Percentiles rank a stretch among this genome's conserved stretches.
Evolutionary conservation across 2,329 filamentous ascomycete genomes (phyloP).

Genomic region (Corniculantispora saksenae): DNA sequence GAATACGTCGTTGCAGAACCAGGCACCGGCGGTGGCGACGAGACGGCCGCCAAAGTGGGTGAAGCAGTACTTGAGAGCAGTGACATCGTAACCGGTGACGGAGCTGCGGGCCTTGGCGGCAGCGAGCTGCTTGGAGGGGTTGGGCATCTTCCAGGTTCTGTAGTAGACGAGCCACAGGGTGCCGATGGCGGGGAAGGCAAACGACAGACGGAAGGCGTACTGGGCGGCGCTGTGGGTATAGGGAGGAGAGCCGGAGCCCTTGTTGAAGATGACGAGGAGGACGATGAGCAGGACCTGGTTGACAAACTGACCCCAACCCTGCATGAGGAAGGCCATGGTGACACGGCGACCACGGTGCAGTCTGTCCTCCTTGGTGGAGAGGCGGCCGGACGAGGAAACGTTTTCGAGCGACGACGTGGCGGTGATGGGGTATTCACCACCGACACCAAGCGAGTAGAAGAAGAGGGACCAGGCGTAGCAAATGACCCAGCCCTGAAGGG

Average conservation of each 20-base stretch:
- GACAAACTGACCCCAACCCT: constrained; percentile 94
- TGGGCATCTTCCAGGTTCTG: constrained; percentile 91
- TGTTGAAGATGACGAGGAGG: constrained; percentile 85
- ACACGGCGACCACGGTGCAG: constrained; percentile 95
- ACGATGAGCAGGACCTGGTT: constrained; percentile 91
- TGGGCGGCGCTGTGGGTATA: constrained; percentile 79
- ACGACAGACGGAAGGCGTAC: constrained; percentile 90
- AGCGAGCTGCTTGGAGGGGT: constrained; percentile 79
- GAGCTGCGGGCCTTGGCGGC: constrained; percentile 81
- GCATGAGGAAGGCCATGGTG: constrained; percentile 95
- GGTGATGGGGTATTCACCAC: constrained; percentile 95
- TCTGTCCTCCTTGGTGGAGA: constrained; percentile 89
- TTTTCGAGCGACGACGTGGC: constrained; percentile 95
- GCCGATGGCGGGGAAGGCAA: constrained; percentile 85
- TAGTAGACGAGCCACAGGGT: constrained; percentile 96
- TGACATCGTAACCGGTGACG: constrained; percentile 90
- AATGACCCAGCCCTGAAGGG: constrained; percentile 91
- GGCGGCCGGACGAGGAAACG: constrained; percentile 77
- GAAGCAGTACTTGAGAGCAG: constrained; percentile 77
- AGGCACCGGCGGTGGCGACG: constrained; percentile 80
- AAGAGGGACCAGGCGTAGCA: constrained; percentile 95
- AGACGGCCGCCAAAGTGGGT: constrained; percentile 83
- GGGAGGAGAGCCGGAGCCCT: constrained; percentile 69
- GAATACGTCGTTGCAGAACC: constrained; percentile 98
- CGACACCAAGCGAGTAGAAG: constrained; percentile 67